A percentile compares a stretch with the other conserved stretches of the same genome.
Evolutionary conservation across 2,329 filamentous ascomycete genomes (phyloP).

Genomic region (Paecilomyces fulvus): DNA sequence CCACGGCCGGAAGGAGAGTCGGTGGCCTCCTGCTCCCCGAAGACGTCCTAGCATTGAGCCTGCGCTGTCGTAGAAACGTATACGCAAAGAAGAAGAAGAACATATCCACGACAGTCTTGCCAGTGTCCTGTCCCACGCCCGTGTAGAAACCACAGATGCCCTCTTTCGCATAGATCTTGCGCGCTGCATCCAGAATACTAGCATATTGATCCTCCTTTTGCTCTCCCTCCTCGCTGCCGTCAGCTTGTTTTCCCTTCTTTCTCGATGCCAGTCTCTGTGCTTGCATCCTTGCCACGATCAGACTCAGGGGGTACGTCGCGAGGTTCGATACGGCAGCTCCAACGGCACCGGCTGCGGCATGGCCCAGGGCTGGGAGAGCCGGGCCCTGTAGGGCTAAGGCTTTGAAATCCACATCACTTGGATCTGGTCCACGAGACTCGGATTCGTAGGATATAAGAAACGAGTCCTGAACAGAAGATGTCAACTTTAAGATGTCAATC

Average conservation of each 20-base stretch:
- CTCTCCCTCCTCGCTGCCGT: constrained; percentile 47
- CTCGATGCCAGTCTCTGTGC: constrained; percentile 57
- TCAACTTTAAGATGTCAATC: neutral
- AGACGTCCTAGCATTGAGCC: constrained; percentile 31
- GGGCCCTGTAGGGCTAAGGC: constrained; percentile 26
- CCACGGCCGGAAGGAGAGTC: constrained; percentile 48
- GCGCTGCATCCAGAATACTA: constrained; percentile 59
- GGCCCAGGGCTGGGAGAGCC: constrained; percentile 64
- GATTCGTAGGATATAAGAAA: constrained; percentile 34
- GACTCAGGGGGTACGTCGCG: constrained; percentile 69
- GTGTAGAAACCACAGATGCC: constrained; percentile 68
- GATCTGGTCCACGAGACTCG: constrained; percentile 18
- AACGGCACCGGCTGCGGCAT: constrained; percentile 70
- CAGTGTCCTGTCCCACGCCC: constrained; percentile 55
- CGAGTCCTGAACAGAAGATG: neutral
- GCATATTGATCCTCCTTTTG: constrained; percentile 44
- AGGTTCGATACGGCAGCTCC: constrained; percentile 74
- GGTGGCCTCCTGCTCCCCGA: constrained; percentile 17
- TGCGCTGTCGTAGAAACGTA: constrained; percentile 43
- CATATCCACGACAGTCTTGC: constrained; percentile 63
- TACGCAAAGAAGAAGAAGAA: constrained; percentile 86
- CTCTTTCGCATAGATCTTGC: constrained; percentile 61
- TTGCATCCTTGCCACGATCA: constrained; percentile 74
- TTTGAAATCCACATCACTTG: constrained; percentile 20
- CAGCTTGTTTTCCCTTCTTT: constrained; percentile 15